A percentile compares a stretch with the other conserved stretches of the same genome.
Evolutionary conservation across 2,329 filamentous ascomycete genomes (phyloP).

Genomic region (Colletotrichum spaethianum): DNA sequence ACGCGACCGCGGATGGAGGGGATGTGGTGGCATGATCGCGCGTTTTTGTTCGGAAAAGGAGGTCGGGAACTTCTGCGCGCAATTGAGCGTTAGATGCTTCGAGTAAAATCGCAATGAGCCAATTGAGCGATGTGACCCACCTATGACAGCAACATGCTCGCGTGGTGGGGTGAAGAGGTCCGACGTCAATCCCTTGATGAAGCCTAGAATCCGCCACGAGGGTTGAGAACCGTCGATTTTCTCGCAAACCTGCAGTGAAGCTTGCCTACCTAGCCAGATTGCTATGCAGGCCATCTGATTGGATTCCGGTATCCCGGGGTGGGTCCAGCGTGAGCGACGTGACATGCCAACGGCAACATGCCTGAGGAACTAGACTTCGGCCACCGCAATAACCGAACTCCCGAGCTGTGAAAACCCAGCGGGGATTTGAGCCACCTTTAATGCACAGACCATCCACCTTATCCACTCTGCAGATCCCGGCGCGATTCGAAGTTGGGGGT

Average conservation of each 20-base stretch:
- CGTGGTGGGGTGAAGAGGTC: constrained; percentile 6
- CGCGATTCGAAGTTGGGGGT: constrained; percentile 15
- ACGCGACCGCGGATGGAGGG: constrained; percentile 90
- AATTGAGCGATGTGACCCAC: constrained; percentile 7
- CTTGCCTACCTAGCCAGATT: constrained; percentile 24
- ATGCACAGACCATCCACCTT: not conserved
- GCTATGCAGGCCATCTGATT: constrained; percentile 31
- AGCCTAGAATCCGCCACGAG: constrained; percentile 18
- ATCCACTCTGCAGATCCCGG: constrained; percentile 34
- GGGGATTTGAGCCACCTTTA: not conserved
- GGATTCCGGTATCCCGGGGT: constrained; percentile 11
- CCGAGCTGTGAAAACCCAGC: not conserved
- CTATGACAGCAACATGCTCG: constrained; percentile 42
- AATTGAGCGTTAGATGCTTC: constrained; percentile 29
- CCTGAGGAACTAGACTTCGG: constrained; percentile 29
- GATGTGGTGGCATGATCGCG: constrained; percentile 80
- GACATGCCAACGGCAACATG: not conserved
- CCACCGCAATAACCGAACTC: not conserved
- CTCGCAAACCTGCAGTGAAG: constrained; percentile 28
- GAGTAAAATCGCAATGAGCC: too few relatives aligned
- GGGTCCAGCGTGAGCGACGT: constrained; percentile 6
- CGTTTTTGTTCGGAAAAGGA: constrained; percentile 28
- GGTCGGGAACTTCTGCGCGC: constrained; percentile 13
- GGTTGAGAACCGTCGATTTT: constrained; percentile 17
- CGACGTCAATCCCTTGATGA: constrained; percentile 13